Conservation (phyloP, 202 grass and related monocot genomes). For the Hordeum pubiflorum region DNA sequence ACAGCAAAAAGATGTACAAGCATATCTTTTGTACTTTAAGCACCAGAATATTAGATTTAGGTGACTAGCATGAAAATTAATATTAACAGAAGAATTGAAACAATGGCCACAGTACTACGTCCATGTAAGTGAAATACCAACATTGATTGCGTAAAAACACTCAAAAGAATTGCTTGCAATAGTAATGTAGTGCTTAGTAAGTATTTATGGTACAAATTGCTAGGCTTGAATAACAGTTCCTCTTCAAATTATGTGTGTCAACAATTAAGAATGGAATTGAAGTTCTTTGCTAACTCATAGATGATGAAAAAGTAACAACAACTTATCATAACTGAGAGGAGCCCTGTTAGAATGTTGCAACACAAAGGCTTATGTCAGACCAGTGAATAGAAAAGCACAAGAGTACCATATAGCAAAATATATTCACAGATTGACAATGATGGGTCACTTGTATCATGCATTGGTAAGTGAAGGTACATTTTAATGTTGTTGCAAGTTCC, state of each 20-base stretch:
- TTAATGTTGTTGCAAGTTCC: background rate
- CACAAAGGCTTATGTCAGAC: constrained; percentile 32
- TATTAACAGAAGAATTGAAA: too few species aligned
- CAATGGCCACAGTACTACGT: too few species aligned
- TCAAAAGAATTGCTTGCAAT: too few species aligned
- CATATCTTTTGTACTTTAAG: too few species aligned
- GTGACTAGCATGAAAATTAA: too few species aligned
- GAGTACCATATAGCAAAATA: background rate
- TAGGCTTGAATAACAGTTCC: background rate
- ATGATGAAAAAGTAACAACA: constrained; percentile 19
- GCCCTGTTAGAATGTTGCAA: constrained; percentile 95
- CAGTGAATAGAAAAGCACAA: background rate
- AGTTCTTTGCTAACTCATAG: background rate
- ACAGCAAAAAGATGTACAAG: too few species aligned
- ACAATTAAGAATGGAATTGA: background rate
- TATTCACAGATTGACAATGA: background rate
- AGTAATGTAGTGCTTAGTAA: too few species aligned
- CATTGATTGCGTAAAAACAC: too few species aligned
- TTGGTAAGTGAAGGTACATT: background rate
- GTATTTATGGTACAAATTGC: background rate
- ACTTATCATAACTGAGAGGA: constrained; percentile 97
- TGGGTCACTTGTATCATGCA: background rate
- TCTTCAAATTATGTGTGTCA: background rate
- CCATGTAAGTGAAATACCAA: too few species aligned
- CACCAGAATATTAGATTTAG: too few species aligned